phyloP scores from a whole-genome alignment of 495 filamentous ascomycete species.

The Penicillium cataractarum region DNA sequence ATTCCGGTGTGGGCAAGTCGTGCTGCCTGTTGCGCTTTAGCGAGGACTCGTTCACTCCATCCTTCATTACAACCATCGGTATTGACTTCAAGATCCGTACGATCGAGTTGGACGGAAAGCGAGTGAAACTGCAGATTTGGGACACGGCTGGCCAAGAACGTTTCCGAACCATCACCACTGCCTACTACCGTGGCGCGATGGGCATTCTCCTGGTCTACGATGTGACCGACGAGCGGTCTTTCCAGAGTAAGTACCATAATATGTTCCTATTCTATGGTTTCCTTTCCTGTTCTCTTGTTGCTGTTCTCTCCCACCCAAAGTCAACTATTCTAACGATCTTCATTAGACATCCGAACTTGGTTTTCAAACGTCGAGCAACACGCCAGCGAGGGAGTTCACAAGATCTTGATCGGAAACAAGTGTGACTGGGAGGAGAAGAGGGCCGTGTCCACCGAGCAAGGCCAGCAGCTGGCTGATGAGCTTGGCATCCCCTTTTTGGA shows the following conservation, averaged over 20 bases:
- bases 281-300: neutral
- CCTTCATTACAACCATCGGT: slow-evolving; percentile 98
- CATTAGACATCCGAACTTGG: slow-evolving; percentile 94
- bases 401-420: slow-evolving; percentile 99
- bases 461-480: slow-evolving; percentile 92
- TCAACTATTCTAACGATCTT: slow-evolving; percentile 14
- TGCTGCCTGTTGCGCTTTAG: slow-evolving; percentile 98
- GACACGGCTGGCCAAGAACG: slow-evolving; percentile 98
- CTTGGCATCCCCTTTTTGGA: slow-evolving; percentile 98
- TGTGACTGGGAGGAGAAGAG: slow-evolving; percentile 99
- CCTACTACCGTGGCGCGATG: slow-evolving; percentile 98
- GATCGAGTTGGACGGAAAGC: slow-evolving; percentile 96
- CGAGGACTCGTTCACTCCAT: slow-evolving; percentile 97
- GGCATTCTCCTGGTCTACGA: slow-evolving; percentile 98
- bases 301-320: neutral
- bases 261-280: too few relatives aligned
- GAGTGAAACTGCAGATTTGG: slow-evolving; percentile 99
- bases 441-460: slow-evolving; percentile 87
- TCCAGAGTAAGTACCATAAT: slow-evolving; percentile 76
- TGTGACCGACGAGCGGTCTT: slow-evolving; percentile 95
- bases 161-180: slow-evolving; percentile 97
- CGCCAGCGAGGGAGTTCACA: slow-evolving; percentile 98
- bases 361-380: slow-evolving; percentile 99
- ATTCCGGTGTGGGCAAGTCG: slow-evolving; percentile 97
- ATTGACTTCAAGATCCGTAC: slow-evolving; percentile 99